Conservation (phyloP, 2,329 filamentous ascomycete species). For the Curvularia spicifera region DNA sequence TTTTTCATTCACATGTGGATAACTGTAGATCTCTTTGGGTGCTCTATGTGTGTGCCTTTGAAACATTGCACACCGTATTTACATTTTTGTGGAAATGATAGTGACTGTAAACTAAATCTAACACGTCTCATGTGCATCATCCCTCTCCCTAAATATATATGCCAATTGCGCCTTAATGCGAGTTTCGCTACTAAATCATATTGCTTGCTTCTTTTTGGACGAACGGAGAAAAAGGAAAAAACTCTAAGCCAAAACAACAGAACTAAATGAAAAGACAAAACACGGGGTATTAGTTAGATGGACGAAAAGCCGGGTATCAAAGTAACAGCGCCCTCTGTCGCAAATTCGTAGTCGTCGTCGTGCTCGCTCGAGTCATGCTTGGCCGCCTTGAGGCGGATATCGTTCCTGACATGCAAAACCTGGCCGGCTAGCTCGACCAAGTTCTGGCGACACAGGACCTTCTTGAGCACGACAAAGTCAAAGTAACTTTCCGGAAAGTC, state of each 20-base stretch:
- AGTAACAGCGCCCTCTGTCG: constrained; percentile 7
- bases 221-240: background rate
- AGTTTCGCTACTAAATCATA: background rate
- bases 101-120: background rate
- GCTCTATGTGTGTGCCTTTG: background rate
- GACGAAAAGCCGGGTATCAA: constrained; percentile 9
- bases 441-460: constrained; percentile 23
- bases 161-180: background rate
- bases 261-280: background rate
- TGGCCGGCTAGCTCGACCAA: constrained; percentile 39
- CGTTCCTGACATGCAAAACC: constrained; percentile 38
- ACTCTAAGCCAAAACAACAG: background rate
- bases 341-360: constrained; percentile 7
- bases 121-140: background rate
- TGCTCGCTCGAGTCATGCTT: background rate
- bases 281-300: background rate
- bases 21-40: background rate
- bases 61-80: background rate
- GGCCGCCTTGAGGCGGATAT: constrained; percentile 31
- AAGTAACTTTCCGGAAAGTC: constrained; percentile 42
- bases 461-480: constrained; percentile 22
- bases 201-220: background rate
- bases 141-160: background rate
- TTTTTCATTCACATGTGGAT: background rate
- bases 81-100: background rate